A percentile compares a stretch with the other conserved stretches of the same genome.
Evolutionary conservation across 805 yeast species (phyloP).

Genomic region (Suhomyces xylopsoci): DNA sequence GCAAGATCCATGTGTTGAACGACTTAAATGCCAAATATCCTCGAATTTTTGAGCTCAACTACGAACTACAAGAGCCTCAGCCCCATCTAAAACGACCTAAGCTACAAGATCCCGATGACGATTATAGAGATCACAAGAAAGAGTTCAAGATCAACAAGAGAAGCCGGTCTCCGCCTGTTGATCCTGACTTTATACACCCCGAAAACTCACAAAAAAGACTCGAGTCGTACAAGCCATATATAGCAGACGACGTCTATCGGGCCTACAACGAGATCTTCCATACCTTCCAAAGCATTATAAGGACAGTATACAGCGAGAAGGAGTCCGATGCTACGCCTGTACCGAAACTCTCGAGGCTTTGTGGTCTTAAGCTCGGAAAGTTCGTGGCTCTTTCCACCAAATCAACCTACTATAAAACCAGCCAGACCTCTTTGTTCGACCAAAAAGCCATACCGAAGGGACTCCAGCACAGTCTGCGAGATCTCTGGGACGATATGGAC

Average conservation of each 20-base stretch:
- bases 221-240: constrained; percentile 19
- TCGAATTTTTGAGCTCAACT: constrained; percentile 12
- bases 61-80: constrained; percentile 2
- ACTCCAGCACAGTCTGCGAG: constrained; percentile 18
- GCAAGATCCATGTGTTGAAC: constrained; percentile 34
- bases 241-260: constrained; percentile 25
- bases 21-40: constrained; percentile 28
- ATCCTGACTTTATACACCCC: constrained; percentile 11
- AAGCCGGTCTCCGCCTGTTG: neutral
- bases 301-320: constrained; percentile 6
- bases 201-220: constrained; percentile 22
- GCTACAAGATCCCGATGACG: neutral
- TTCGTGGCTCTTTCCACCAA: constrained; percentile 32
- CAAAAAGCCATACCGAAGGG: constrained; percentile 23
- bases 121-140: neutral
- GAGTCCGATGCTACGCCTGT: neutral
- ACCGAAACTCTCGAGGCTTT: constrained; percentile 19
- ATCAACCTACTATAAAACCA: constrained; percentile 32
- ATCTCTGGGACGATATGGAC: constrained; percentile 33
- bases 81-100: neutral
- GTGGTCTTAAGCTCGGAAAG: constrained; percentile 30
- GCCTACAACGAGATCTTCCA: constrained; percentile 30
- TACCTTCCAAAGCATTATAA: constrained; percentile 26
- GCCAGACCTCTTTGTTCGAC: constrained; percentile 24
- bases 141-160: neutral